Base-by-base conservation (phyloP, 345 rosid genomes). In the Bruguiera parviflora region DNA sequence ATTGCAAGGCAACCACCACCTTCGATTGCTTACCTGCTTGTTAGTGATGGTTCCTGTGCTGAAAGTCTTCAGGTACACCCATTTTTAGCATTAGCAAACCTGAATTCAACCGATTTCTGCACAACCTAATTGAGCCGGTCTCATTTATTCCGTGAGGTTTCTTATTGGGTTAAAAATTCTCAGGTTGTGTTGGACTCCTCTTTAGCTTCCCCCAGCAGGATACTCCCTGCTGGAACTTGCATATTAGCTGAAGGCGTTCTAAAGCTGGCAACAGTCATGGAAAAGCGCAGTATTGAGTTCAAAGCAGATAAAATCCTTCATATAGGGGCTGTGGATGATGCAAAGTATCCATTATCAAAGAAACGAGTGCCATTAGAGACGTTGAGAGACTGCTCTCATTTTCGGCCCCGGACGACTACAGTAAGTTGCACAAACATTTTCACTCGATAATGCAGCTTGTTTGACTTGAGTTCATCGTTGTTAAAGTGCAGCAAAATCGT, bases 381-480 rank as follows among this genome's bases (percentile, higher is more conserved):
- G 64, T 69, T 91, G 37, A 85, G 97, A 77, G 88, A 84, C 56
- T 84, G 22, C 70, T 53, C 92, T 57, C 98, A 94, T 77, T 87
- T 94, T 81, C 84, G 96, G 47, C 89, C 96, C 6, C 89, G 97
- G 22, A 89, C 98, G 33, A 88, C 95, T 31, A 91, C 93, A 61
- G 97, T 93, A 79, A 68, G 59, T 28, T 65, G 25, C 31, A 37
- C 53, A 53, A 64, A 15, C 49, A 6, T 20, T 39, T 20, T 4
- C 61, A 18, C 8, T n/a, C 19, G 15, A 9, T 11, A 10, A 9
- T 39, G 10, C 46, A 10, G 46, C 46, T 11, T 39, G 15, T 39
- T 15, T 39, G 16, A 11, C 0, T 39, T 39, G 15, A 11, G 37
- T 33, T 33, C 37, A 33, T 33, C 9, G 37, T 8, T 8, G 8